Evolutionary conservation across 2,329 filamentous ascomycete species (phyloP).

Genomic region (Coleophoma crateriformis): DNA sequence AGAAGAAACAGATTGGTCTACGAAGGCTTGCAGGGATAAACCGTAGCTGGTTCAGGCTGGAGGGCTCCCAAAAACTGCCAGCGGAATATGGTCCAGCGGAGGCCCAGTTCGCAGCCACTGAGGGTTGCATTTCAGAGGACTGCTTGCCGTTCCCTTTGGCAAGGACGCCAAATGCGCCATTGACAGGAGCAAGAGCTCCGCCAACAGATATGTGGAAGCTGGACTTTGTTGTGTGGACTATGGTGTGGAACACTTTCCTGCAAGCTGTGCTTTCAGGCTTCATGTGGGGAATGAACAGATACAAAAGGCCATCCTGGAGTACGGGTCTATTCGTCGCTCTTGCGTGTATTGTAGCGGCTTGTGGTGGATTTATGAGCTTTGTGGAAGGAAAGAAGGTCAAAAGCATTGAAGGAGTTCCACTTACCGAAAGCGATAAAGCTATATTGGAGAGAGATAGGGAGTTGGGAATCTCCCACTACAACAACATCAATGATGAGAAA

Average conservation of each 20-base stretch:
- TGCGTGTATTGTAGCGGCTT: constrained; percentile 62
- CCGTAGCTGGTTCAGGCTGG: constrained; percentile 68
- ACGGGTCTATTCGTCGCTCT: constrained; percentile 75
- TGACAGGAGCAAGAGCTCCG: constrained; percentile 66
- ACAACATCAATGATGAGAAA: constrained; percentile 47
- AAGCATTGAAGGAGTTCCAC: constrained; percentile 62
- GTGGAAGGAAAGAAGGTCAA: constrained; percentile 69
- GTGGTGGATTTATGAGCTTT: constrained; percentile 66
- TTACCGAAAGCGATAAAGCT: constrained; percentile 49
- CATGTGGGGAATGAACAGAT: constrained; percentile 78
- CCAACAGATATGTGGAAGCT: constrained; percentile 69
- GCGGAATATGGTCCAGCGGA: constrained; percentile 46
- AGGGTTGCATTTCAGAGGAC: constrained; percentile 29
- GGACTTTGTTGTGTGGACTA: constrained; percentile 74
- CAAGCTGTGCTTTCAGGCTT: constrained; percentile 69
- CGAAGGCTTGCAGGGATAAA: constrained; percentile 70
- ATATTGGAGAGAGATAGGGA: constrained; percentile 47
- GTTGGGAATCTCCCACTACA: constrained; percentile 51
- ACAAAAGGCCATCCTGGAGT: constrained; percentile 70
- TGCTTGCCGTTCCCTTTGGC: constrained; percentile 57
- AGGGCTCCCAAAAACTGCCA: constrained; percentile 56
- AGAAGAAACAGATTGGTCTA: constrained; percentile 48
- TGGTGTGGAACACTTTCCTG: constrained; percentile 73
- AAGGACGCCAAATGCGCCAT: constrained; percentile 59
- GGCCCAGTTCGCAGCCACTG: constrained; percentile 32